Percentiles rank a stretch among this genome's conserved stretches.
Evolutionary conservation across 306 rosid genomes (phyloP).

Genomic region (Alnus rubra): DNA sequence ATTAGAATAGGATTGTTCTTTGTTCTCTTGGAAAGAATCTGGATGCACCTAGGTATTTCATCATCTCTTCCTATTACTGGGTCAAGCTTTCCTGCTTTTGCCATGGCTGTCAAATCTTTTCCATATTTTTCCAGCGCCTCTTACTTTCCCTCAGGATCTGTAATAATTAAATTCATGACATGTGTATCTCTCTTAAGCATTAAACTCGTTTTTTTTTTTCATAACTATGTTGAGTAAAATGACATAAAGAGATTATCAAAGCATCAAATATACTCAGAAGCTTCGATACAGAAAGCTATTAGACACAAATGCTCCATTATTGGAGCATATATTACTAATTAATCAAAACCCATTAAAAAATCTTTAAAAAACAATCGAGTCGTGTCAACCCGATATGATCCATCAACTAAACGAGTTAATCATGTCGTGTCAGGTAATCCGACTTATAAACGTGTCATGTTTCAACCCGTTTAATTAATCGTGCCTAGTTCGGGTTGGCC

Average conservation of each 20-base stretch:
- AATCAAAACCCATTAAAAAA: too few species aligned
- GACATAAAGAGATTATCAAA: neutral
- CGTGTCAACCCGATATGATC: too few species aligned
- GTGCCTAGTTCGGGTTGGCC: too few species aligned
- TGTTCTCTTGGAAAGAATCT: constrained; percentile 97
- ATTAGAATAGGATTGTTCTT: constrained; percentile 96
- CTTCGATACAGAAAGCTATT: neutral
- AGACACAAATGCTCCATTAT: too few species aligned
- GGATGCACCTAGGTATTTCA: constrained; percentile 98
- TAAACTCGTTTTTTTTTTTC: neutral
- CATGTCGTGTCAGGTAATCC: too few species aligned
- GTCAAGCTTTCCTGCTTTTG: constrained; percentile 91
- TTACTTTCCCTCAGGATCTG: constrained; percentile 98
- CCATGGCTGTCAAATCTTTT: constrained; percentile 97
- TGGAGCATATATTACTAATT: too few species aligned
- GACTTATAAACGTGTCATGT: too few species aligned
- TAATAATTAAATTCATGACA: constrained; percentile 40
- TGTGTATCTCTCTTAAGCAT: constrained; percentile 1
- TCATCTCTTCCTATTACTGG: constrained; percentile 99
- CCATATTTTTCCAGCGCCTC: constrained; percentile 96
- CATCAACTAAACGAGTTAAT: too few species aligned
- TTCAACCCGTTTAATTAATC: too few species aligned
- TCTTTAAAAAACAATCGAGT: too few species aligned
- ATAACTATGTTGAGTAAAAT: neutral
- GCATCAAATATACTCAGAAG: neutral